Base-by-base conservation (phyloP, 768 basidiomycete species). In the Suillus clintonianus region DNA sequence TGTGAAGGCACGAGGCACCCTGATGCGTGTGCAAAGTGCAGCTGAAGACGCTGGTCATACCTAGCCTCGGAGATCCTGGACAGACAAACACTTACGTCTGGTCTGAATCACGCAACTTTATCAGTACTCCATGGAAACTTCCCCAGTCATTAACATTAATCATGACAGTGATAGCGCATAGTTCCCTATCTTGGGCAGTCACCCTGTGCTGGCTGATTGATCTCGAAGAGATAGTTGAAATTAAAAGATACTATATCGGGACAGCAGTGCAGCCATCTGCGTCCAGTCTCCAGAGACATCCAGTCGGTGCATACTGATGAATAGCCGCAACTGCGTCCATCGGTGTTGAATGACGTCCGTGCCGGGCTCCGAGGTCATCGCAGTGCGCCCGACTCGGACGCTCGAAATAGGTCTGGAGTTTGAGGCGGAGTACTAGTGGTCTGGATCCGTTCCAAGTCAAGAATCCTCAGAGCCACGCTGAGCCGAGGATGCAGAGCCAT, bases 211-310 rank as follows among this genome's bases (percentile, higher is more conserved):
- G 22, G 2, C 66, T 22, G 51, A 37, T 39, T 68, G 66, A 76
- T 75, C 70, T 74, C 67, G 65, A 65, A 68, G 67, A 64, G 67
- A 64, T 36, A 39, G 36, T 58, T 13, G 27, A 34, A 13, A 37
- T 30, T 36, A 53, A 48, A 39, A 19, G 34, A 24, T 34, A 30
- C 64, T 32, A 65, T 67, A 65, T 62, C 61, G 45, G 57, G 43
- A 27, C n/a, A 36, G 45, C 56, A 11, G 17, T 34, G 32, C 51
- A 53, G 11, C 51, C 30, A 34, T 53, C 50, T 51, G 27, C 50
- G 15, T 51, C 27, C 27, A 51, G 50, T 27, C 50, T 51, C 15
- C 48, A 50, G 48, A 24, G 22, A 22, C 22, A 9, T 47, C 47
- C 22, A 48, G 14, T 50, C 10, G 51, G 51, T 53, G 5, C 30